Percentiles rank a stretch among this genome's conserved stretches.
phyloP scores from a whole-genome alignment of 805 yeast species.

The Crinitomyces ghanaensis region DNA sequence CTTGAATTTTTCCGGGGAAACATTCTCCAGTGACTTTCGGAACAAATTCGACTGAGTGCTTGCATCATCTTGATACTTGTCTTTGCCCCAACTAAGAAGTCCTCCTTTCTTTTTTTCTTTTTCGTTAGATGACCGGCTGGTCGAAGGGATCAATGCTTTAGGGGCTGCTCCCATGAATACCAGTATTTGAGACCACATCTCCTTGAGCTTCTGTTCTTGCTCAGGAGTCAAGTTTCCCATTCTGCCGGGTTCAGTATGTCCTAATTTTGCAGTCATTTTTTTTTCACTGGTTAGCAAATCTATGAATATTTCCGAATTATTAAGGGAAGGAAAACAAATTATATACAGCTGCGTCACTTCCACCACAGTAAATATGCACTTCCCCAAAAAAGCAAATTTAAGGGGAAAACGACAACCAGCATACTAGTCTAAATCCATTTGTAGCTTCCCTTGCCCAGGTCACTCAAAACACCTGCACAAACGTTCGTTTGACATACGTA shows the following conservation, averaged over 20 bases:
- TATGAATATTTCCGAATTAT: too few relatives aligned
- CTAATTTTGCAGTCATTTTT: background rate
- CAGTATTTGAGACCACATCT: slow-evolving; percentile 26
- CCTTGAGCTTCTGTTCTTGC: slow-evolving; percentile 29
- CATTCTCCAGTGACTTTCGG: slow-evolving; percentile 38
- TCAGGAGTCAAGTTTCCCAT: slow-evolving; percentile 27
- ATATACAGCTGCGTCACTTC: too few relatives aligned
- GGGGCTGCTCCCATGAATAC: slow-evolving; percentile 20
- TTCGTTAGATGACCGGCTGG: slow-evolving; percentile 15
- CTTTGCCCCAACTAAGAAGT: slow-evolving; percentile 11
- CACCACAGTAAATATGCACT: too few relatives aligned
- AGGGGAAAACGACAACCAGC: too few relatives aligned
- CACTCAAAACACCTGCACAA: too few relatives aligned
- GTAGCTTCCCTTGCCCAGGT: too few relatives aligned
- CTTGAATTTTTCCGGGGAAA: slow-evolving; percentile 42
- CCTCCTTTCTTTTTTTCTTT: slow-evolving; percentile 21
- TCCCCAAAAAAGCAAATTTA: too few relatives aligned
- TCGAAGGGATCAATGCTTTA: slow-evolving; percentile 11
- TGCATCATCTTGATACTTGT: slow-evolving; percentile 9
- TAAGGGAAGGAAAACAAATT: too few relatives aligned
- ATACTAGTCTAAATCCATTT: too few relatives aligned
- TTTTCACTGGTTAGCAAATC: too few relatives aligned
- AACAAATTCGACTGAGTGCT: slow-evolving; percentile 19
- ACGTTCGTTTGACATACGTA: too few relatives aligned
- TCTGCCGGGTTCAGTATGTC: slow-evolving; percentile 23